Evolutionary conservation across 352 stramenopile species (phyloP).

Genomic region (Phytopythium delawarense): DNA sequence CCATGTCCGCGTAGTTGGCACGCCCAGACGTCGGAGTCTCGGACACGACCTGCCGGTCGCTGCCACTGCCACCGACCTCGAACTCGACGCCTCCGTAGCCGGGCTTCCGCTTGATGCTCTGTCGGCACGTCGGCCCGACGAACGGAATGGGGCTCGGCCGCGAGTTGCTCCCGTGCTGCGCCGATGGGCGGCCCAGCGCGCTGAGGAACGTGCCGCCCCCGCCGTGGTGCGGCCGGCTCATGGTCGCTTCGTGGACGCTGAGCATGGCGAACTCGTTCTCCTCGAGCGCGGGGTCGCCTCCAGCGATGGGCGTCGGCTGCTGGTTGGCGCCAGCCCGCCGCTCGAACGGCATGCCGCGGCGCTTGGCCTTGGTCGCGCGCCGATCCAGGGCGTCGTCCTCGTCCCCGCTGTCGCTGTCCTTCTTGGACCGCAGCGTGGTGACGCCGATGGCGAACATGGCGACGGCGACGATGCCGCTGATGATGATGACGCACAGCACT

Average conservation of each 20-base stretch:
- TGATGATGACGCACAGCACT: constrained; percentile 60
- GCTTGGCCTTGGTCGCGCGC: constrained; percentile 19
- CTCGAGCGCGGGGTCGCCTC: constrained; percentile 27
- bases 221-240: constrained; percentile 31
- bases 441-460: constrained; percentile 62
- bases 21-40: constrained; percentile 21
- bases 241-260: constrained; percentile 60
- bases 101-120: constrained; percentile 40
- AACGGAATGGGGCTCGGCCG: constrained; percentile 35
- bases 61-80: constrained; percentile 16
- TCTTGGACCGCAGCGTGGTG: constrained; percentile 52
- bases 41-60: constrained; percentile 13
- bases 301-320: constrained; percentile 14
- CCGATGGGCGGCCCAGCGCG: constrained; percentile 21
- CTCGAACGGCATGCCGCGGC: constrained; percentile 14
- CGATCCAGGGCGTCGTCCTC: constrained; percentile 7
- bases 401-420: constrained; percentile 21
- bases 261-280: constrained; percentile 82
- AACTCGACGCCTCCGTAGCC: constrained; percentile 11
- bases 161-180: constrained; percentile 20
- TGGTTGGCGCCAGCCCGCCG: constrained; percentile 11
- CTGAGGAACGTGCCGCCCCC: constrained; percentile 48
- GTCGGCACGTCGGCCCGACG: constrained; percentile 38
- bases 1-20: constrained; percentile 28
- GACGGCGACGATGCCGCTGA: constrained; percentile 62